Conservation (phyloP, 1,139 yeast genomes). For the Protomyces inundatus region DNA sequence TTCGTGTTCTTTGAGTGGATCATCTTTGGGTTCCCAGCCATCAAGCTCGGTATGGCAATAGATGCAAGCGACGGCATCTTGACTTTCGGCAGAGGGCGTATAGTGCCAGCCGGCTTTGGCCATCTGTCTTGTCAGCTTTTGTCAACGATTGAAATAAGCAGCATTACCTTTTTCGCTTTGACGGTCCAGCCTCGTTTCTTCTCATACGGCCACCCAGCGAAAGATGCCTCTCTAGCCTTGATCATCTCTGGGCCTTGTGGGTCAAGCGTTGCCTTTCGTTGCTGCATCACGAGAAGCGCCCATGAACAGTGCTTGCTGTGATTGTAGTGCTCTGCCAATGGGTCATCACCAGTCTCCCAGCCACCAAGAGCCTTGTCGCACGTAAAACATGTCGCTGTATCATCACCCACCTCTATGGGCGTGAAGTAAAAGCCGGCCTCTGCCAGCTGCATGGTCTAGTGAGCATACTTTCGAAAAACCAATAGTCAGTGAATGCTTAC, state of each 20-base stretch:
- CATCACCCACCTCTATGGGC: constrained; percentile 43
- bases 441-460: constrained; percentile 43
- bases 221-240: constrained; percentile 50
- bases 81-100: constrained; percentile 54
- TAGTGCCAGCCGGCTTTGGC: constrained; percentile 68
- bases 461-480: neutral
- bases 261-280: constrained; percentile 34
- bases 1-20: constrained; percentile 43
- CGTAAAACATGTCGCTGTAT: constrained; percentile 59
- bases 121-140: constrained; percentile 36
- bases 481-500: neutral
- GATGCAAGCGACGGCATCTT: constrained; percentile 65
- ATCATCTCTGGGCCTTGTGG: constrained; percentile 43
- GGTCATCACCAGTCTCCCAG: constrained; percentile 42
- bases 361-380: constrained; percentile 47
- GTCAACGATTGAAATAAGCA: neutral
- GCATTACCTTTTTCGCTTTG: constrained; percentile 38
- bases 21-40: constrained; percentile 67
- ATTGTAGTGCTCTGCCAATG: constrained; percentile 46
- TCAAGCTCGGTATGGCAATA: constrained; percentile 66
- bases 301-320: constrained; percentile 32
- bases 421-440: constrained; percentile 64
- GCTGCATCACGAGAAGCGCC: constrained; percentile 16
- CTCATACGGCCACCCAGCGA: constrained; percentile 55
- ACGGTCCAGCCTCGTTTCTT: constrained; percentile 43